Evolutionary conservation across 768 basidiomycete genomes (phyloP), one percentile per base, ranked within the genome.

Genomic region (Boletales sp.): DNA sequence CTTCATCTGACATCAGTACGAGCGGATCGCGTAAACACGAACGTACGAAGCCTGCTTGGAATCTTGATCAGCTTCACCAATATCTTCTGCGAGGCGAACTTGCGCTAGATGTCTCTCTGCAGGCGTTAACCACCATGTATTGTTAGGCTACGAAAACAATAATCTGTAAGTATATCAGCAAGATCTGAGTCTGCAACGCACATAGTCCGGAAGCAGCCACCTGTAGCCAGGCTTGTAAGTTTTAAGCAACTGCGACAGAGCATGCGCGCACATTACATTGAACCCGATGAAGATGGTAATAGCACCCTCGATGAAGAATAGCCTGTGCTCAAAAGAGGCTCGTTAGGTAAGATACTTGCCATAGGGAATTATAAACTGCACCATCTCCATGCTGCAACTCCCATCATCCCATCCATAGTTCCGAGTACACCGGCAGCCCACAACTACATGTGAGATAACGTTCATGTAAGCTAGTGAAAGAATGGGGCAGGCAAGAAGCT

Each of bases 391-490:
- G 82, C 85, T 30, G 81, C 65, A 42, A 86, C 82, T 1, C 85
- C 85, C 19, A 77, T 69, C 46, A 70, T 74, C 2, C 83, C 86
- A 48, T 90, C 77, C 85, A 89, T 84, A 40, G 74, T 76, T 1
- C 74, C 70, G n/a, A 90, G 74, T 47, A 90, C 83, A 10, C 82
- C 87, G 17, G 87, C 86, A 31, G 86, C 87, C 63, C 88, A 81
- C 13, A 87, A 65, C 81, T 86, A 51, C 10, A 14, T 1, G 6
- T 2, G 8, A 31, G 52, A 35, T 7, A 40, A 34, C 8, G 11
- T 5, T 11, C 32, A 32, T 11, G 14, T 12, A 34, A 1, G 10
- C 3, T 24, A 24, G 24, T 24, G 24, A 24, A 24, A 24, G 24
- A 24, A 34, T 14, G 3, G 31, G 27, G 32, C 10, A 35, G 21